Percentiles rank a stretch among this genome's conserved stretches.
Evolutionary conservation across 2,329 filamentous ascomycete species (phyloP).

Genomic region (Cordyceps militaris): DNA sequence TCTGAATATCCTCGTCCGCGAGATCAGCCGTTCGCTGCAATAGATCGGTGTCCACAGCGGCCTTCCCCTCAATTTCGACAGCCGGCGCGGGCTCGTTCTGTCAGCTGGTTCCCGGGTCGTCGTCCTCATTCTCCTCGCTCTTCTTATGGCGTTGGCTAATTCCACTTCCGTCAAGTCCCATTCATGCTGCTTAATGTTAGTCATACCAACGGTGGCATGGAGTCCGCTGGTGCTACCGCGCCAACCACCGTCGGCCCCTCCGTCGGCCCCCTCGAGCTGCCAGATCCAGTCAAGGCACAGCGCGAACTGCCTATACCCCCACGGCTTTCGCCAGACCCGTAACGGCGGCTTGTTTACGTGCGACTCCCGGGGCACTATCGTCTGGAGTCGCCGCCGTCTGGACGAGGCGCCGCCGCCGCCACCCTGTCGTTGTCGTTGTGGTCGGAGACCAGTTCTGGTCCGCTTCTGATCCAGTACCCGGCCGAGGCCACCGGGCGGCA

Average conservation of each 20-base stretch:
- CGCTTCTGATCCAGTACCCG: not conserved
- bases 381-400: not conserved
- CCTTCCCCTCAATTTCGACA: no score
- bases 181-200: not conserved
- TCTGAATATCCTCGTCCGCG: no score
- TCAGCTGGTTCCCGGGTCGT: no score
- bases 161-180: no score
- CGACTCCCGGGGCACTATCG: not conserved
- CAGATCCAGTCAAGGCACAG: not conserved
- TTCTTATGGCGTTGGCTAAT: no score
- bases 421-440: not conserved
- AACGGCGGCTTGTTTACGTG: not conserved
- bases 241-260: not conserved
- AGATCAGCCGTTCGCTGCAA: no score
- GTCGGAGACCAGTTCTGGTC: not conserved
- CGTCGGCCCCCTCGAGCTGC: no score
- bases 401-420: not conserved
- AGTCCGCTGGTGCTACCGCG: no score
- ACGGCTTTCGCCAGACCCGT: not conserved
- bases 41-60: no score
- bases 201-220: not conserved
- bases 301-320: not conserved
- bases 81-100: no score
- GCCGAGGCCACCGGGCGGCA: not conserved
- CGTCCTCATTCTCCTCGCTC: not conserved